These are phyloP conservation scores for Aspergillus ellipticus DNA, from an alignment of 495 filamentous ascomycete genomes.

Conservation along the genomic window DNA sequence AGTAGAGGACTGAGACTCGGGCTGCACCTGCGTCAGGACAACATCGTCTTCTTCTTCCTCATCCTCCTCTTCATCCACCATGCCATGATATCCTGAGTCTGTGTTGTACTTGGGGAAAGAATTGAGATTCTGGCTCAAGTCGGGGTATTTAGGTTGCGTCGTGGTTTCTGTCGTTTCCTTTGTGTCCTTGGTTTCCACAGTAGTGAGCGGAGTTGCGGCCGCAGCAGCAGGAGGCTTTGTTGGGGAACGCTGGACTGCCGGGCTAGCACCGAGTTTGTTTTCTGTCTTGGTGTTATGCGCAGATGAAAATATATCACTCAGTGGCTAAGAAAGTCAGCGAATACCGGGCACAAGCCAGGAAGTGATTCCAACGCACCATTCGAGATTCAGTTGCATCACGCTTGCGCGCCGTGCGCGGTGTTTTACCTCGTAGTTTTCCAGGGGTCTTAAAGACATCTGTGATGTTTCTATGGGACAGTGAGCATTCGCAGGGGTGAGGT, in stretches of 20 bases:
- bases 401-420: constrained; percentile 78
- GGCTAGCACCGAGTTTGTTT: constrained; percentile 29
- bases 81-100: constrained; percentile 84
- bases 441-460: constrained; percentile 95
- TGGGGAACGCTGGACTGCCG: constrained; percentile 33
- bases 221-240: constrained; percentile 25
- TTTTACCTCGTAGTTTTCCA: constrained; percentile 89
- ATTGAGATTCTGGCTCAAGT: constrained; percentile 36
- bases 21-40: constrained; percentile 31
- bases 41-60: constrained; percentile 31
- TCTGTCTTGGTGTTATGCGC: constrained; percentile 46
- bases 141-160: constrained; percentile 31
- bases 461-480: constrained; percentile 61
- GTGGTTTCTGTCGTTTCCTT: constrained; percentile 11
- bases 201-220: constrained; percentile 17
- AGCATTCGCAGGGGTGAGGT: constrained; percentile 22
- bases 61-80: constrained; percentile 48
- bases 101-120: constrained; percentile 42
- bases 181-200: constrained; percentile 15
- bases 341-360: constrained; percentile 3
- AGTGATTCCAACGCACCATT: constrained; percentile 51
- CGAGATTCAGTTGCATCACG: constrained; percentile 59
- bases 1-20: constrained; percentile 32
- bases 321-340: constrained; percentile 54
- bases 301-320: constrained; percentile 76